A percentile compares a stretch with the other conserved stretches of the same genome.
These are phyloP conservation scores for Saccharomycopsis fibuligera DNA, from an alignment of 805 yeast genomes.

Conservation along the genomic window DNA sequence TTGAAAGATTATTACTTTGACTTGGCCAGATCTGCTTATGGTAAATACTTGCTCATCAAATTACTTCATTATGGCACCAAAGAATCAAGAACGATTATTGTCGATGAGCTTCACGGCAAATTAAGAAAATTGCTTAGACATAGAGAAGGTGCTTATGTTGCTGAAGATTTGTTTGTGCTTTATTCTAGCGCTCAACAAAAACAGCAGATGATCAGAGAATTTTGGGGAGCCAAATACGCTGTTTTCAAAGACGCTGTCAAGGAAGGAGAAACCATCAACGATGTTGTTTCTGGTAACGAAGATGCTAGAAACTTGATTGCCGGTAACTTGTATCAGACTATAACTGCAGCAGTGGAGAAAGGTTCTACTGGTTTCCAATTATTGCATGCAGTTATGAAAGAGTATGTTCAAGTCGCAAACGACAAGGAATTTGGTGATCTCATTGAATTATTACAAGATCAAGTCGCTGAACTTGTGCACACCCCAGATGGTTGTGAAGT, in stretches of 20 bases:
- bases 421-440: slow-evolving; percentile 70
- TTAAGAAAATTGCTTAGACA: slow-evolving; percentile 91
- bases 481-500: slow-evolving; percentile 93
- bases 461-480: slow-evolving; percentile 90
- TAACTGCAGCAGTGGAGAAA: slow-evolving; percentile 85
- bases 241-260: slow-evolving; percentile 74
- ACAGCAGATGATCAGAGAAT: slow-evolving; percentile 88
- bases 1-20: slow-evolving; percentile 56
- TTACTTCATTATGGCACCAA: slow-evolving; percentile 88
- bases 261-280: slow-evolving; percentile 53
- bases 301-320: slow-evolving; percentile 76
- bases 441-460: slow-evolving; percentile 77
- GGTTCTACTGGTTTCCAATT: slow-evolving; percentile 96
- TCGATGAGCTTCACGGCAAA: slow-evolving; percentile 85
- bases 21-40: slow-evolving; percentile 87
- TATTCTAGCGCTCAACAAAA: slow-evolving; percentile 82
- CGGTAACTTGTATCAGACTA: slow-evolving; percentile 72
- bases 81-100: slow-evolving; percentile 65
- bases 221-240: slow-evolving; percentile 95
- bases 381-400: slow-evolving; percentile 93
- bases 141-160: slow-evolving; percentile 96
- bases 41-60: slow-evolving; percentile 85
- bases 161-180: slow-evolving; percentile 83
- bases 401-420: slow-evolving; percentile 68
- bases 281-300: slow-evolving; percentile 56